These are phyloP conservation scores for Fusarium sp. DNA, from an alignment of 2,329 filamentous ascomycete genomes.

Conservation along the genomic window DNA sequence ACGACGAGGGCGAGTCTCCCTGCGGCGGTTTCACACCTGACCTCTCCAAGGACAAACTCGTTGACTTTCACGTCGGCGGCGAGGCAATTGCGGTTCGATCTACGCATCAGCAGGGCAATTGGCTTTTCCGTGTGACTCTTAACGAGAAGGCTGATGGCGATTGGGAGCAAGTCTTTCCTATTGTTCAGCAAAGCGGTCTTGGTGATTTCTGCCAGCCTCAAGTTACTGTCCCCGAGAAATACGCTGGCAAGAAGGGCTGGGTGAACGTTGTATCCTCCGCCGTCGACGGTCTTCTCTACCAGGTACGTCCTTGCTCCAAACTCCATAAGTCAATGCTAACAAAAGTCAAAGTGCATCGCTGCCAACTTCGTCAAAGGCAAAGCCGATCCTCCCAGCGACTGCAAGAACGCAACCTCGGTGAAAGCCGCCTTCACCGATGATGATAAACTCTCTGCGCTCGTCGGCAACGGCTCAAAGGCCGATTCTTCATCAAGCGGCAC, in stretches of 20 bases:
- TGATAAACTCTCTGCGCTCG: slow-evolving; percentile 50
- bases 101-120: slow-evolving; percentile 65
- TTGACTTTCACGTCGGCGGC: slow-evolving; percentile 69
- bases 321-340: neutral
- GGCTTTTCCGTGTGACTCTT: slow-evolving; percentile 68
- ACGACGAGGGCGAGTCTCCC: slow-evolving; percentile 58
- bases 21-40: slow-evolving; percentile 67
- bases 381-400: slow-evolving; percentile 48
- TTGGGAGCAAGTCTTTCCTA: slow-evolving; percentile 67
- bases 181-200: slow-evolving; percentile 65
- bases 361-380: slow-evolving; percentile 66
- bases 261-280: slow-evolving; percentile 64
- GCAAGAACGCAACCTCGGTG: slow-evolving; percentile 53
- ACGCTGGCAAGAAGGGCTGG: slow-evolving; percentile 66
- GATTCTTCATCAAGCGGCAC: slow-evolving; percentile 18
- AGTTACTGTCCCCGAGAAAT: slow-evolving; percentile 62
- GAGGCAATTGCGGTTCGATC: slow-evolving; percentile 62
- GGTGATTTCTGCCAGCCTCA: slow-evolving; percentile 65
- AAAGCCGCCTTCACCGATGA: slow-evolving; percentile 50
- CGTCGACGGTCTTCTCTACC: slow-evolving; percentile 67
- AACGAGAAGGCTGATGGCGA: slow-evolving; percentile 59
- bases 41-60: slow-evolving; percentile 60
- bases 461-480: slow-evolving; percentile 35
- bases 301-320: slow-evolving; percentile 55
- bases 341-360: slow-evolving; percentile 59